Evolutionary conservation across 2,329 filamentous ascomycete species (phyloP).

Genomic region (Aspergillus fijiensis): DNA sequence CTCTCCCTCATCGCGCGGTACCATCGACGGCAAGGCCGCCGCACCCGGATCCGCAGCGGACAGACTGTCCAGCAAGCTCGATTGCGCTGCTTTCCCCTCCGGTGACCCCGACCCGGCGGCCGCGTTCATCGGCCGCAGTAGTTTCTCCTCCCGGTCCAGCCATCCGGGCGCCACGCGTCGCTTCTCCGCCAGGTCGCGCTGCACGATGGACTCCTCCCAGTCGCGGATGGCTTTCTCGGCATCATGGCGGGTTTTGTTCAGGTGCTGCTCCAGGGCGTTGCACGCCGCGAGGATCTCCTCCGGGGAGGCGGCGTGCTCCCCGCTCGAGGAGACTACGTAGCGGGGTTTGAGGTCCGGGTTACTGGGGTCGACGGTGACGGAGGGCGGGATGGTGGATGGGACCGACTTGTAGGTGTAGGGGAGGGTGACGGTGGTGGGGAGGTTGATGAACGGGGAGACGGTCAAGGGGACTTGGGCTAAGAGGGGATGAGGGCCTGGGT

Average conservation of each 20-base stretch:
- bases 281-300: conserved; percentile 83
- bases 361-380: conserved; percentile 56
- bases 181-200: conserved; percentile 63
- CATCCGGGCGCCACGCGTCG: conserved; percentile 63
- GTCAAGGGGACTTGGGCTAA: conserved; percentile 90
- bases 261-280: conserved; percentile 71
- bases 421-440: conserved; percentile 85
- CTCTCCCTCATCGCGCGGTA: conserved; percentile 49
- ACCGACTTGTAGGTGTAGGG: conserved; percentile 94
- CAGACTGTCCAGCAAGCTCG: conserved; percentile 41
- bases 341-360: conserved; percentile 52
- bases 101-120: conserved; percentile 11
- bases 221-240: conserved; percentile 64
- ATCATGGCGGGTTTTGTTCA: conserved; percentile 66
- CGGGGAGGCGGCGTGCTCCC: conserved; percentile 81
- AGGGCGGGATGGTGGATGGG: conserved; percentile 79
- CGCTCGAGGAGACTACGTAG: conserved; percentile 76
- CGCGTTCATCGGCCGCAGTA: conserved; percentile 53
- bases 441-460: conserved; percentile 88
- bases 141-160: conserved; percentile 61
- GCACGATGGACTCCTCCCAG: conserved; percentile 65
- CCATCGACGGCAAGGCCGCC: conserved; percentile 39
- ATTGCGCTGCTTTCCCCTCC: conserved; percentile 14
- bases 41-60: conserved; percentile 32
- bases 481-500: conserved; percentile 73